Conservation (phyloP, 2,329 filamentous ascomycete species). For the Atkinsonella hypoxylon region DNA sequence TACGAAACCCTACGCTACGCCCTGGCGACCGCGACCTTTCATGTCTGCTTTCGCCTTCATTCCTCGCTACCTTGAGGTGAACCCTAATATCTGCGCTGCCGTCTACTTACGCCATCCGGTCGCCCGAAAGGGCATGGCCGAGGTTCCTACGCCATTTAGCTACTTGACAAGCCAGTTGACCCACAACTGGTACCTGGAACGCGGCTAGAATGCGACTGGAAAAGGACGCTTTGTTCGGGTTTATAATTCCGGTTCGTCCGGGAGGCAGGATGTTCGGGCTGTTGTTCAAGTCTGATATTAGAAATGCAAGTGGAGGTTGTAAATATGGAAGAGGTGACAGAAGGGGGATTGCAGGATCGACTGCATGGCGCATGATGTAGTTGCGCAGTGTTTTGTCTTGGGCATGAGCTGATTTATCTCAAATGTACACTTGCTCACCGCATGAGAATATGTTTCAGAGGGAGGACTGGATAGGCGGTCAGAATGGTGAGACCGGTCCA, state of each 20-base stretch:
- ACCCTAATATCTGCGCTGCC: conserved; percentile 91
- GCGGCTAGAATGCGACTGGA: conserved; percentile 41
- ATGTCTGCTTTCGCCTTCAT: conserved; percentile 94
- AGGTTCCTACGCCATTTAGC: conserved; percentile 74
- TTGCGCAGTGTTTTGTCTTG: not conserved
- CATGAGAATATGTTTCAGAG: not conserved
- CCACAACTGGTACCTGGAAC: conserved; percentile 87
- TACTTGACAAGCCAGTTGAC: conserved; percentile 63
- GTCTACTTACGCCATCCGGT: conserved; percentile 94
- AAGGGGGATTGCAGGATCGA: not conserved
- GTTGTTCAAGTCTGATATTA: not conserved
- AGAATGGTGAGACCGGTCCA: not conserved
- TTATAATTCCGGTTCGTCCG: not conserved
- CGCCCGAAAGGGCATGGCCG: conserved; percentile 65
- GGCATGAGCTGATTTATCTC: not conserved
- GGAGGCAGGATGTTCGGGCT: not conserved
- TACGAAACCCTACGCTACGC: conserved; percentile 76
- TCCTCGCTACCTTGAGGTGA: conserved; percentile 90
- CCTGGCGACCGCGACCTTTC: conserved; percentile 76
- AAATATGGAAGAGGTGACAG: not conserved
- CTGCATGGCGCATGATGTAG: not conserved
- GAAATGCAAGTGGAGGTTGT: not conserved
- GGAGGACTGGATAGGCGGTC: not conserved
- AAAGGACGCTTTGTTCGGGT: not conserved
- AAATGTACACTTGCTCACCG: not conserved